Conservation (phyloP, 441 rosid species). For the Codiaeum variegatum region DNA sequence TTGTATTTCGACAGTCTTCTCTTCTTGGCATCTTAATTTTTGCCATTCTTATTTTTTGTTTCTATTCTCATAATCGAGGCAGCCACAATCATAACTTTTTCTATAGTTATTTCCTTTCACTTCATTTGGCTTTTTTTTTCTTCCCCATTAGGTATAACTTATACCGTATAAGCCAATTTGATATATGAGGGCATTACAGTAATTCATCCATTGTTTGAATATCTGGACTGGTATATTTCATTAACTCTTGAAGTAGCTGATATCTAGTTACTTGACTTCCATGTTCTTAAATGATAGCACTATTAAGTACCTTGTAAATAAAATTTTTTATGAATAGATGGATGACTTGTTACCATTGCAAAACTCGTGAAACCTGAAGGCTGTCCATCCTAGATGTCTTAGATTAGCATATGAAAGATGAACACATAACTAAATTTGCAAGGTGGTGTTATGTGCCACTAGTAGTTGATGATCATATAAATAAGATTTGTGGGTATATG, state of each 20-base stretch:
- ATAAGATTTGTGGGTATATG: slow-evolving; percentile 2
- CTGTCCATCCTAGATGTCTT: slow-evolving; percentile 2
- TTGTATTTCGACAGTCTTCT: neutral
- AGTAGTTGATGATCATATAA: neutral
- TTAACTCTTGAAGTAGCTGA: neutral
- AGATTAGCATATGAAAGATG: neutral
- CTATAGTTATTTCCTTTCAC: neutral
- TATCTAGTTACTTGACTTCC: neutral
- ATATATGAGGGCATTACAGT: neutral
- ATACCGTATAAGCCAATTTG: neutral
- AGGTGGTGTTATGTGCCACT: neutral
- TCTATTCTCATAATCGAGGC: neutral
- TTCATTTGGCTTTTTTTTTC: neutral
- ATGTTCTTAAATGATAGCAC: neutral
- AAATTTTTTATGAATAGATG: neutral
- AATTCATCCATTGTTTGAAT: neutral
- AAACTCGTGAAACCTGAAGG: neutral
- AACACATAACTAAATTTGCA: neutral
- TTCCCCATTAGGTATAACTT: neutral
- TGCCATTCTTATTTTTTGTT: neutral
- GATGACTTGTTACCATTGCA: neutral
- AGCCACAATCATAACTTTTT: neutral
- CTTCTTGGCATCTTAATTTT: too few relatives aligned
- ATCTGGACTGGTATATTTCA: neutral
- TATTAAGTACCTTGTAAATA: neutral